Percentiles rank a stretch among this genome's conserved stretches.
phyloP scores from a whole-genome alignment of 352 stramenopile species.

The Halophytophthora batemanensis region DNA sequence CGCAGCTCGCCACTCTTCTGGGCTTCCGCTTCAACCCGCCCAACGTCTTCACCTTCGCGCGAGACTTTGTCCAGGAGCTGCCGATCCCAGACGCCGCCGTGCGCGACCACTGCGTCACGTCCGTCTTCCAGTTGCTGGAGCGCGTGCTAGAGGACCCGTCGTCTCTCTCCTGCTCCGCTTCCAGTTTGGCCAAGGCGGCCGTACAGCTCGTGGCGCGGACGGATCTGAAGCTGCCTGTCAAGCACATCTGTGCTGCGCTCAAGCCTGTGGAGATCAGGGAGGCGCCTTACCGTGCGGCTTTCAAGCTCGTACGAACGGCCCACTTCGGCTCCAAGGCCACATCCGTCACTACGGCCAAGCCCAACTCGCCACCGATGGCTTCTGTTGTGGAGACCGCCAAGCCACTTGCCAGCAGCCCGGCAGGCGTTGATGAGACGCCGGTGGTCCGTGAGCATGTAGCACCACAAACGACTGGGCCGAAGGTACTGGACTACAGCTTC shows the following conservation, averaged over 20 bases:
- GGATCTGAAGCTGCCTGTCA: constrained; percentile 27
- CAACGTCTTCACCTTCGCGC: constrained; percentile 59
- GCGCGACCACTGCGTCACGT: constrained; percentile 27
- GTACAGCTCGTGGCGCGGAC: constrained; percentile 43
- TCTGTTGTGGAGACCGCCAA: constrained; percentile 26
- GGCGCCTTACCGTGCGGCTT: constrained; percentile 25
- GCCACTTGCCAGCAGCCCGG: constrained; percentile 21
- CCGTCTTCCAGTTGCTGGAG: constrained; percentile 41
- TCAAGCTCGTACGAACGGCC: constrained; percentile 30
- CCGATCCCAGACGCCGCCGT: constrained; percentile 17
- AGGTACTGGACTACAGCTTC: constrained; percentile 16
- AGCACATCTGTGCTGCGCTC: constrained; percentile 19
- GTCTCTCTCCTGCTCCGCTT: constrained; percentile 35
- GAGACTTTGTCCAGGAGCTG: constrained; percentile 53
- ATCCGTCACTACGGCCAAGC: background rate
- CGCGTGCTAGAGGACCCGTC: constrained; percentile 28
- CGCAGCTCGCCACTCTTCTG: constrained; percentile 49
- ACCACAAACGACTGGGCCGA: background rate
- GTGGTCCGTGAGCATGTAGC: too few relatives aligned
- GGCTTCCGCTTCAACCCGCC: constrained; percentile 67
- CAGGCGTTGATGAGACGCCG: too few relatives aligned
- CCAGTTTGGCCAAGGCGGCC: constrained; percentile 40
- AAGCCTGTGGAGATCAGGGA: constrained; percentile 24
- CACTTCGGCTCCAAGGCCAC: constrained; percentile 18
- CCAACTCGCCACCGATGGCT: constrained; percentile 9